A percentile compares a stretch with the other conserved stretches of the same genome.
Conservation (phyloP, 331 rosid species). For the Stylosanthes scabra region DNA sequence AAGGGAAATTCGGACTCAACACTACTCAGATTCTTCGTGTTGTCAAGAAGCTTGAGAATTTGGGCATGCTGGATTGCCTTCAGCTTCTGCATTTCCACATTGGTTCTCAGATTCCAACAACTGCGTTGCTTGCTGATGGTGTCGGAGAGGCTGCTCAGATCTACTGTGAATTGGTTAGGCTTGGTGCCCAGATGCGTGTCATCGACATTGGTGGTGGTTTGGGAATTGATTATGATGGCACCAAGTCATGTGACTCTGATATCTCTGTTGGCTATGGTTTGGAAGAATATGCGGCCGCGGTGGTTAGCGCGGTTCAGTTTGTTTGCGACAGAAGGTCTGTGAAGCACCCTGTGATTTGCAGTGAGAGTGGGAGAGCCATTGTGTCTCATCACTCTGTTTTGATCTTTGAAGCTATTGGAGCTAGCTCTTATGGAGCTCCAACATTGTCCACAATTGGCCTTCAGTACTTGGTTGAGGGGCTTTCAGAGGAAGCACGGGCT, state of each 20-base stretch:
- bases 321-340: slow-evolving; percentile 68
- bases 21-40: slow-evolving; percentile 78
- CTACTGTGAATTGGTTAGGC: slow-evolving; percentile 86
- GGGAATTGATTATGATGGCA: slow-evolving; percentile 94
- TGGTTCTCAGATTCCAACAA: slow-evolving; percentile 93
- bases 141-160: slow-evolving; percentile 95
- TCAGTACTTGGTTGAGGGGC: slow-evolving; percentile 64
- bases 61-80: slow-evolving; percentile 84
- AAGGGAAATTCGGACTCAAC: slow-evolving; percentile 90
- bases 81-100: slow-evolving; percentile 95
- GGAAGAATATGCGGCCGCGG: slow-evolving; percentile 82
- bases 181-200: slow-evolving; percentile 88
- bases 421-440: slow-evolving; percentile 50
- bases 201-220: slow-evolving; percentile 95
- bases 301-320: slow-evolving; percentile 51
- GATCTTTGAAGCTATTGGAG: slow-evolving; percentile 76
- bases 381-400: slow-evolving; percentile 86
- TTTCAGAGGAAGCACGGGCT: slow-evolving; percentile 67
- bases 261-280: slow-evolving; percentile 76
- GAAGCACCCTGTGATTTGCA: slow-evolving; percentile 72
- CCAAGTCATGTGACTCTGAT: slow-evolving; percentile 79
- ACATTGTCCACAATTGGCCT: slow-evolving; percentile 55
- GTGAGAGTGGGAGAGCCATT: slow-evolving; percentile 91
- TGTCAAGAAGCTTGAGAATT: slow-evolving; percentile 74
- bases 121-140: slow-evolving; percentile 76